A percentile compares a stretch with the other conserved stretches of the same genome.
Evolutionary conservation across 2,329 filamentous ascomycete species (phyloP).

Genomic region (Fusarium sp.): DNA sequence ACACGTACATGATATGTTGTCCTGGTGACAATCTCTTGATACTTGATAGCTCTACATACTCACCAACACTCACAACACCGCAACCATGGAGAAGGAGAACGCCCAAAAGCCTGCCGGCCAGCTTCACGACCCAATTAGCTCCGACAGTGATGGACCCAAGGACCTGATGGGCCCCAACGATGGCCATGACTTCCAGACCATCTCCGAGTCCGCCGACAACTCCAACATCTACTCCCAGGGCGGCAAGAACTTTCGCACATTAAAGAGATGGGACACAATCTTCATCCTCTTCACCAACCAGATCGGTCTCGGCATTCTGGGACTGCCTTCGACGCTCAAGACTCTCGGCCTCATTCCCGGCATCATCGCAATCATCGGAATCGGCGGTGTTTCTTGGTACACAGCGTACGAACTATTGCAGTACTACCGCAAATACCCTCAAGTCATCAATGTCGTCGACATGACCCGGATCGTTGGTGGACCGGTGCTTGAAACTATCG

Average conservation of each 20-base stretch:
- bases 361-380: constrained; percentile 73
- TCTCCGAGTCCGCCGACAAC: constrained; percentile 31
- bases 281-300: constrained; percentile 44
- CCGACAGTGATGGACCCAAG: constrained; percentile 31
- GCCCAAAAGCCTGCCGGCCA: constrained; percentile 10
- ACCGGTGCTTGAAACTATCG: constrained; percentile 16
- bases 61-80: not conserved
- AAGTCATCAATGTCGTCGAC: constrained; percentile 75
- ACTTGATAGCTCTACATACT: not conserved
- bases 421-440: constrained; percentile 73
- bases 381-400: constrained; percentile 71
- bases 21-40: constrained; percentile 5
- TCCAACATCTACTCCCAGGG: constrained; percentile 38
- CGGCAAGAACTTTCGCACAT: constrained; percentile 40
- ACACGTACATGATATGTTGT: not conserved
- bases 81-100: constrained; percentile 22
- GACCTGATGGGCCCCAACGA: constrained; percentile 11
- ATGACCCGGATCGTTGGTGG: constrained; percentile 65
- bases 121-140: constrained; percentile 23
- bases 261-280: constrained; percentile 41
- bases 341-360: constrained; percentile 73
- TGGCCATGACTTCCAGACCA: constrained; percentile 32
- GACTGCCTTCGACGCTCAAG: constrained; percentile 75
- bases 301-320: constrained; percentile 60
- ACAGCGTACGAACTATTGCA: constrained; percentile 61